These are phyloP conservation scores for Fusarium vanettenii DNA, from an alignment of 2,329 filamentous ascomycete species.

Conservation along the genomic window DNA sequence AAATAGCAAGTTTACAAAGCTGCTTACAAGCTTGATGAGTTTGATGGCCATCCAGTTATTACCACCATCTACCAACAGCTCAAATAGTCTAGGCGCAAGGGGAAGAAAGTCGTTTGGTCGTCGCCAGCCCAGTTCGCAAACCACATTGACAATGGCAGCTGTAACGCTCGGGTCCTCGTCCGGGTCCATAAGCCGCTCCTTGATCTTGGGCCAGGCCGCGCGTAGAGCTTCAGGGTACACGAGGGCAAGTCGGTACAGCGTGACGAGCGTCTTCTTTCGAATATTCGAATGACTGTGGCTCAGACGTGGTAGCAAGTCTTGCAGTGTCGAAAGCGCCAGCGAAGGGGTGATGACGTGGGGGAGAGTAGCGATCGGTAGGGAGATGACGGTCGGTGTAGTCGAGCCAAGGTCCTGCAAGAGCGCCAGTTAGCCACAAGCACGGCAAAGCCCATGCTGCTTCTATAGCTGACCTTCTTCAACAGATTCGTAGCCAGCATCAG, in stretches of 20 bases:
- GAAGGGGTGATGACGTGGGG: constrained; percentile 95
- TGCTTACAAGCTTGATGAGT: constrained; percentile 90
- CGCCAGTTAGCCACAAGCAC: background rate
- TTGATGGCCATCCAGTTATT: constrained; percentile 99
- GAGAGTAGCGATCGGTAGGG: constrained; percentile 88
- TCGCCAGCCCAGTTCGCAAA: constrained; percentile 95
- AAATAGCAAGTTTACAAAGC: background rate
- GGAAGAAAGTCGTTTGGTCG: constrained; percentile 94
- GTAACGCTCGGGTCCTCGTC: constrained; percentile 93
- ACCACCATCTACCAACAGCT: constrained; percentile 87
- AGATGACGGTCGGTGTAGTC: constrained; percentile 79
- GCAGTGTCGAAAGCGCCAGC: constrained; percentile 87
- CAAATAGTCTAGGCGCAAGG: constrained; percentile 90
- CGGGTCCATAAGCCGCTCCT: constrained; percentile 91
- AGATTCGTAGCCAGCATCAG: constrained; percentile 97
- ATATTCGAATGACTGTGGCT: constrained; percentile 87
- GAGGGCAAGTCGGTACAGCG: constrained; percentile 89
- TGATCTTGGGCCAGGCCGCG: constrained; percentile 96
- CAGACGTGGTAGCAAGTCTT: constrained; percentile 86
- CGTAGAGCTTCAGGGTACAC: constrained; percentile 97
- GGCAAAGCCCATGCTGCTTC: background rate
- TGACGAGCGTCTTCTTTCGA: constrained; percentile 95
- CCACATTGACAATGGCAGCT: constrained; percentile 94
- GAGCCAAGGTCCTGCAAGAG: constrained; percentile 73
- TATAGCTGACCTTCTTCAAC: constrained; percentile 80